A percentile compares a stretch with the other conserved stretches of the same genome.
These are phyloP conservation scores for Rosa lucieae DNA, from an alignment of 306 rosid genomes.

Conservation along the genomic window DNA sequence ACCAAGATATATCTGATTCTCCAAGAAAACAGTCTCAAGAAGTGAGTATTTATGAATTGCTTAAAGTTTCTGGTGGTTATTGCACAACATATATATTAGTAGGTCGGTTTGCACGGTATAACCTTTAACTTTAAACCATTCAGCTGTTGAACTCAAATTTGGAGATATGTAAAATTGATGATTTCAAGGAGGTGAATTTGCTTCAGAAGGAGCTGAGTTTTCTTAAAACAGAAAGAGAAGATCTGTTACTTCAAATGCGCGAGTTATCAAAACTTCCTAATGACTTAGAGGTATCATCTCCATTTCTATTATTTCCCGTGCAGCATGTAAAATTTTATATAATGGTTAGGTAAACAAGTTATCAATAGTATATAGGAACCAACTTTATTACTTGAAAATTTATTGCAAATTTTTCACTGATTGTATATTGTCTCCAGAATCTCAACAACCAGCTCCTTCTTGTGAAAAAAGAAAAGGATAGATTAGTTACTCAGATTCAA, in stretches of 20 bases:
- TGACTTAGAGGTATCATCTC: constrained; percentile 44
- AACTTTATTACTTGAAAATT: constrained; percentile 7
- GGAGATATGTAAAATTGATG: constrained; percentile 16
- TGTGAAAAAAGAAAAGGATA: constrained; percentile 60
- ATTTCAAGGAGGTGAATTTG: constrained; percentile 22
- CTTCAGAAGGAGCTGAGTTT: constrained; percentile 27
- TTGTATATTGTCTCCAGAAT: constrained; percentile 39
- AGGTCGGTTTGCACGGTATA: neutral
- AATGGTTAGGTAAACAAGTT: neutral
- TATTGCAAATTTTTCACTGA: constrained; percentile 22
- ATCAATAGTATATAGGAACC: neutral
- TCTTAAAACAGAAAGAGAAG: constrained; percentile 33
- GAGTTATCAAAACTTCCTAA: constrained; percentile 37
- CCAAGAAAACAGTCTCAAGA: constrained; percentile 37
- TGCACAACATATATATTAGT: neutral
- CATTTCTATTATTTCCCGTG: constrained; percentile 8
- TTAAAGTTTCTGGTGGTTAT: constrained; percentile 12
- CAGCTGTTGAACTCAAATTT: constrained; percentile 29
- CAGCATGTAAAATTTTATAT: neutral
- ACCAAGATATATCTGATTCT: constrained; percentile 17
- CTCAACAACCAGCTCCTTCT: constrained; percentile 41
- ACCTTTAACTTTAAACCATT: neutral
- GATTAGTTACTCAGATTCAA: constrained; percentile 43
- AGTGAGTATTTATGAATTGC: constrained; percentile 31
- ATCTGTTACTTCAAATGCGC: constrained; percentile 25